These are phyloP conservation scores for Rhypophila decipiens DNA, from an alignment of 495 filamentous ascomycete genomes.

Conservation along the genomic window DNA sequence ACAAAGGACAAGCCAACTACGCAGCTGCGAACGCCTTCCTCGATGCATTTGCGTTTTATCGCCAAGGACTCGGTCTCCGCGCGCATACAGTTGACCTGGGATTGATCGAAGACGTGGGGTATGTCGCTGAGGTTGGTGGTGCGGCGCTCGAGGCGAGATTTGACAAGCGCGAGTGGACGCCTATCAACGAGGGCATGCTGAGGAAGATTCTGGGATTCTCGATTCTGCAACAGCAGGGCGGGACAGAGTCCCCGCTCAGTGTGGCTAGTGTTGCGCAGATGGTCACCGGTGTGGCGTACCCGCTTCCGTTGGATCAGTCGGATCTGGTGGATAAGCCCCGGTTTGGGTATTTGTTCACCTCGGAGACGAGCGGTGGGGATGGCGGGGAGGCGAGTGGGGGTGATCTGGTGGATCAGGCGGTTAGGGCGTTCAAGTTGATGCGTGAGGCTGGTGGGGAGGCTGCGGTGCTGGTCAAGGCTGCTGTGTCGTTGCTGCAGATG, in stretches of 20 bases:
- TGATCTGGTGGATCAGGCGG: neutral
- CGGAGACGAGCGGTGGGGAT: neutral
- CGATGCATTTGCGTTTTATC: conserved; percentile 34
- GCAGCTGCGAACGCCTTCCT: conserved; percentile 52
- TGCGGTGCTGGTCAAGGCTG: conserved; percentile 1
- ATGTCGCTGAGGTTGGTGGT: conserved; percentile 15
- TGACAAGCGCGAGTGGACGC: conserved; percentile 18
- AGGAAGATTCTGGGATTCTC: conserved; percentile 25
- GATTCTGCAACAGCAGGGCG: conserved; percentile 27
- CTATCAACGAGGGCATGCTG: conserved; percentile 25
- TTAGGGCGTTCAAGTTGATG: conserved; percentile 7
- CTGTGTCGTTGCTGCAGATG: neutral
- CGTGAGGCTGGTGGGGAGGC: conserved; percentile 1
- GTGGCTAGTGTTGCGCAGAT: conserved; percentile 10
- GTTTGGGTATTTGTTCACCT: conserved; percentile 4
- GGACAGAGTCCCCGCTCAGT: neutral
- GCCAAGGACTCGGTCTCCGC: conserved; percentile 14
- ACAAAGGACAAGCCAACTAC: conserved; percentile 50
- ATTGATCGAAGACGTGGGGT: conserved; percentile 21
- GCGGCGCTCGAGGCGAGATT: conserved; percentile 7
- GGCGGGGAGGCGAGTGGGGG: neutral
- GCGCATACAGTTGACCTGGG: conserved; percentile 21
- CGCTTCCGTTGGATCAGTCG: conserved; percentile 8
- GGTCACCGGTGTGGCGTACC: conserved; percentile 22
- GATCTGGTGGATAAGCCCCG: conserved; percentile 6